These are phyloP conservation scores for Wickerhamiella azymoides DNA, from an alignment of 805 yeast genomes.

Conservation along the genomic window DNA sequence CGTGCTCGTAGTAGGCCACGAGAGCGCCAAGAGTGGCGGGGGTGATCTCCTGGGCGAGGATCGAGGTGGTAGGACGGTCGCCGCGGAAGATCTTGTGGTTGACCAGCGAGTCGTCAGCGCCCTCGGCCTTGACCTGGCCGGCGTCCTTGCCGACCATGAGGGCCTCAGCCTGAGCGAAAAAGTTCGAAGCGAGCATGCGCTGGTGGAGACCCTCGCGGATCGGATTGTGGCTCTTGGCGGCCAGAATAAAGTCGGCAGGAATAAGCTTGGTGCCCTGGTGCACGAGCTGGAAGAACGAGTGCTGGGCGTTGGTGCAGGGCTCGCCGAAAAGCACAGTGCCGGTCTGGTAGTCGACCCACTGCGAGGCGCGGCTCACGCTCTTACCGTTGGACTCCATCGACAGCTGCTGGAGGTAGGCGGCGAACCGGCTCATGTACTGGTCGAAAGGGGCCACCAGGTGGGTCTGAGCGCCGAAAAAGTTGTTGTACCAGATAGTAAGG, in stretches of 20 bases:
- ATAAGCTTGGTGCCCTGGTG: constrained; percentile 98
- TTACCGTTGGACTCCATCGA: constrained; percentile 99
- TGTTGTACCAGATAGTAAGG: constrained; percentile 94
- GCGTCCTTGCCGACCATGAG: constrained; percentile 84
- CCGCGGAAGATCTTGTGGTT: constrained; percentile 97
- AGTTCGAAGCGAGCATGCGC: constrained; percentile 96
- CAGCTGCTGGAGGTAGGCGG: constrained; percentile 96
- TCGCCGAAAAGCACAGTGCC: constrained; percentile 95
- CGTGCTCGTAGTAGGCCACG: constrained; percentile 95
- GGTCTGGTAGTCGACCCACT: constrained; percentile 85
- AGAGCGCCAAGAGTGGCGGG: constrained; percentile 93
- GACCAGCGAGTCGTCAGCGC: constrained; percentile 70
- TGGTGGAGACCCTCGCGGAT: constrained; percentile 89
- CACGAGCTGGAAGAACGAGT: constrained; percentile 97
- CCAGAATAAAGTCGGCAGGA: constrained; percentile 92
- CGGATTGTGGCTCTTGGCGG: constrained; percentile 97
- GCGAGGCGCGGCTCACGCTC: constrained; percentile 85
- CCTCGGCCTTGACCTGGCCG: constrained; percentile 73
- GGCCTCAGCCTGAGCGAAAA: constrained; percentile 96
- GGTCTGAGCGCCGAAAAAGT: constrained; percentile 95
- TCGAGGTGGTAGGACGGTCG: constrained; percentile 97
- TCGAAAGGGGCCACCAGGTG: constrained; percentile 97
- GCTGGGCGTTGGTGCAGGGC: constrained; percentile 98
- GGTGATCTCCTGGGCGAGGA: constrained; percentile 87
- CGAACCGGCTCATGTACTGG: constrained; percentile 97